Evolutionary conservation across 192 early-diverging fungal species (phyloP).

Genomic region (Podila horticola): DNA sequence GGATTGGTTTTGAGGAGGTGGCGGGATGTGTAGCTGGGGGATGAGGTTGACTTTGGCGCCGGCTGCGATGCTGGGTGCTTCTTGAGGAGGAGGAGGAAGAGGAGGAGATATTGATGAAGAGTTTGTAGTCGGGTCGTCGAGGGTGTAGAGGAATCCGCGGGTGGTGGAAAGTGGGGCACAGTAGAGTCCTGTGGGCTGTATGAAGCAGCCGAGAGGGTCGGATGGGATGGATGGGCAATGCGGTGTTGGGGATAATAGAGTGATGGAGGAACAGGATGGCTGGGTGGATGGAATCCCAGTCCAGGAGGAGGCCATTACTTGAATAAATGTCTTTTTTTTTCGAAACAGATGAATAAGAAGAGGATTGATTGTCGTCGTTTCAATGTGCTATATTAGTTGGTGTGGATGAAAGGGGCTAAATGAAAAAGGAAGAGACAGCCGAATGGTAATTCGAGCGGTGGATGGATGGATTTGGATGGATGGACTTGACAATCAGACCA

Average conservation of each 20-base stretch:
- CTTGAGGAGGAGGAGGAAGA: not conserved
- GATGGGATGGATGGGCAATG: constrained; percentile 6
- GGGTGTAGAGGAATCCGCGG: constrained; percentile 40
- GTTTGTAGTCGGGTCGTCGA: not conserved
- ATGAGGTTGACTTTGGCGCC: constrained; percentile 2
- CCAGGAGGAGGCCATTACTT: constrained; percentile 1
- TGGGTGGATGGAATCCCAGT: constrained; percentile 32
- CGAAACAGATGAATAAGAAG: not conserved
- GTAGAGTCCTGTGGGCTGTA: constrained; percentile 26
- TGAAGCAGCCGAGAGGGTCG: constrained; percentile 19
- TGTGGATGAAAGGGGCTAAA: not conserved
- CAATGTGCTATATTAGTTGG: too few relatives aligned
- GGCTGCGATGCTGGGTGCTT: not conserved
- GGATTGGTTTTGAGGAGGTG: not conserved
- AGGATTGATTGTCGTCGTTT: not conserved
- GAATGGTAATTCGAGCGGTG: not conserved
- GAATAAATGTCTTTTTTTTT: not conserved
- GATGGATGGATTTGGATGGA: too few relatives aligned
- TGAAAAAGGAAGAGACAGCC: not conserved
- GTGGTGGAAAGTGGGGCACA: constrained; percentile 36
- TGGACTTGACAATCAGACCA: too few relatives aligned
- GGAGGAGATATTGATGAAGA: too few relatives aligned
- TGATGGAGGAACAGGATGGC: constrained; percentile 21
- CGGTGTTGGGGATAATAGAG: constrained; percentile 10
- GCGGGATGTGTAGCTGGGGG: constrained; percentile 13